A percentile compares a stretch with the other conserved stretches of the same genome.
Conservation (phyloP, 495 filamentous ascomycete genomes). For the Xylaria grammica region DNA sequence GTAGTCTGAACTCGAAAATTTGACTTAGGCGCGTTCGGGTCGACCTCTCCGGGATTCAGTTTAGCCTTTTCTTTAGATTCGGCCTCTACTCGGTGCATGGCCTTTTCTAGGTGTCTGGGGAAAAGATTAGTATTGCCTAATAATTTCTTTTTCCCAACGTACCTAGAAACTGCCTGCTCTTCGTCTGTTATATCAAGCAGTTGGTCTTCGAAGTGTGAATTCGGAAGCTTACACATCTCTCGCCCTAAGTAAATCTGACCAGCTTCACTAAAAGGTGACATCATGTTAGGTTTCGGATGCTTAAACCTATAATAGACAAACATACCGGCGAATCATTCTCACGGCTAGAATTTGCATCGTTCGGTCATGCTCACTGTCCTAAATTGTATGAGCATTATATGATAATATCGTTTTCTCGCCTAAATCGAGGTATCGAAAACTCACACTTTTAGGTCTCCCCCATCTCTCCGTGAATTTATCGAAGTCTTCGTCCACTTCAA, state of each 20-base stretch:
- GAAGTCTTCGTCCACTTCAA: slow-evolving; percentile 56
- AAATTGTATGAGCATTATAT: not conserved
- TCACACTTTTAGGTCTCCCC: not conserved
- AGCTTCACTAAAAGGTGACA: not conserved
- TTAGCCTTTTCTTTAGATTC: not conserved
- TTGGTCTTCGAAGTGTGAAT: not conserved
- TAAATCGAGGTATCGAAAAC: not conserved
- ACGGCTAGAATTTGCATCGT: slow-evolving; percentile 5
- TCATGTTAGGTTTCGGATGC: not conserved
- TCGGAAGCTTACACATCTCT: slow-evolving; percentile 4
- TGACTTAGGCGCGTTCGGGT: not conserved
- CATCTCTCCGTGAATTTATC: slow-evolving; percentile 32
- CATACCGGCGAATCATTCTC: slow-evolving; percentile 14
- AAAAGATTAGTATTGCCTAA: not conserved
- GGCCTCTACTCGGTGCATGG: not conserved
- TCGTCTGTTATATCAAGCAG: not conserved
- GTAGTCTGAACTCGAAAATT: slow-evolving; percentile 3
- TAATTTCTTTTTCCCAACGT: not conserved
- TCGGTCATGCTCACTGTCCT: not conserved
- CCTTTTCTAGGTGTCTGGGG: not conserved
- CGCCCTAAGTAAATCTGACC: slow-evolving; percentile 1
- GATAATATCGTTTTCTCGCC: not conserved
- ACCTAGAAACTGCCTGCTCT: not conserved
- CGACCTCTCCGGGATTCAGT: not conserved
- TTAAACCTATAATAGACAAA: not conserved